Conservation (phyloP, 225 moss, liverwort and hornwort genomes). For the Ulota crispa region DNA sequence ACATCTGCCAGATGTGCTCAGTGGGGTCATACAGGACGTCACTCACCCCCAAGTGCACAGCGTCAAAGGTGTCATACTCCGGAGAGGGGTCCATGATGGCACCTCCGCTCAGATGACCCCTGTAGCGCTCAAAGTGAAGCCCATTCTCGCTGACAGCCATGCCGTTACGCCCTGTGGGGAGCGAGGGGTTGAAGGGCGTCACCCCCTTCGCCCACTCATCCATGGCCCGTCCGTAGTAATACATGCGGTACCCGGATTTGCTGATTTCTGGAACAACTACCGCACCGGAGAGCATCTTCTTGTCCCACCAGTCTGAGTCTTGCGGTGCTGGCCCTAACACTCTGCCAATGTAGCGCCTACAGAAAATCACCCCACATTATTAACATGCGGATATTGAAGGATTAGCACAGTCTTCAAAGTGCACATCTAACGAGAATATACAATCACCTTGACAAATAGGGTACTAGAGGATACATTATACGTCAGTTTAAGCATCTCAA, state of each 20-base stretch:
- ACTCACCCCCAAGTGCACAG: conserved; percentile 66
- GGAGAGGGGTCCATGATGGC: conserved; percentile 67
- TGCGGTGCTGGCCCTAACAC: conserved; percentile 48
- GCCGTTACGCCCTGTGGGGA: conserved; percentile 58
- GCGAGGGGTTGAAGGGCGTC: conserved; percentile 44
- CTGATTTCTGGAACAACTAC: conserved; percentile 43
- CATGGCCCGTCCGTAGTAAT: conserved; percentile 58
- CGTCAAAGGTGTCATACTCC: conserved; percentile 48
- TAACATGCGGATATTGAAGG: neutral
- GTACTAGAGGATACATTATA: neutral
- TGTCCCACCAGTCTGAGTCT: conserved; percentile 66
- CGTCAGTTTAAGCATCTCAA: neutral
- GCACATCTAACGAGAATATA: neutral
- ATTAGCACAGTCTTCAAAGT: neutral
- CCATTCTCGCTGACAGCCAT: conserved; percentile 59
- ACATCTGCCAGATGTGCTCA: conserved; percentile 46
- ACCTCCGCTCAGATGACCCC: conserved; percentile 52
- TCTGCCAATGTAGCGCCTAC: conserved; percentile 41
- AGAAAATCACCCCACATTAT: neutral
- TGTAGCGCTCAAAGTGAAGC: conserved; percentile 41
- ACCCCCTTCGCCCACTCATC: conserved; percentile 57
- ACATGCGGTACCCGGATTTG: conserved; percentile 52
- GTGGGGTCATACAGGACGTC: conserved; percentile 41
- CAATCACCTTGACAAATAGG: neutral
- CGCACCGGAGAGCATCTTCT: conserved; percentile 41